Evolutionary conservation across 176 grass and related monocot genomes (phyloP).

Genomic region (Otatea glauca): DNA sequence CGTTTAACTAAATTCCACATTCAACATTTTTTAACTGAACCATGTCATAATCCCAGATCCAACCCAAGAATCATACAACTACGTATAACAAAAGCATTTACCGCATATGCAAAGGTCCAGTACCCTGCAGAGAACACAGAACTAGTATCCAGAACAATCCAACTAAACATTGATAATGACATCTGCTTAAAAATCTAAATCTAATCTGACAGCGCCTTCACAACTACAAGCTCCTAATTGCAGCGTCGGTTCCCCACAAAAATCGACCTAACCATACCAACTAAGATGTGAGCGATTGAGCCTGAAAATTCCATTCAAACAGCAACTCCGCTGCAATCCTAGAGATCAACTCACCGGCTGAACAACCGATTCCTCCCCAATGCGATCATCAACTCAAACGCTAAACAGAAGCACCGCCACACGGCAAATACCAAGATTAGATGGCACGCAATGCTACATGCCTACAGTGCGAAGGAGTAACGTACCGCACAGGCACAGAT

Average conservation of each 20-base stretch:
- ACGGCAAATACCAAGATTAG: conserved; percentile 23
- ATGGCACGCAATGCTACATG: neutral
- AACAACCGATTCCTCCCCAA: neutral
- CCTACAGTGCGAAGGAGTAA: neutral
- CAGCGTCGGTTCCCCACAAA: neutral
- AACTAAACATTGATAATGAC: conserved; percentile 30
- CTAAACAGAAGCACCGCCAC: neutral
- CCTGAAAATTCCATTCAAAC: neutral
- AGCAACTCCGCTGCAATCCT: neutral
- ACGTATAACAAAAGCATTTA: neutral
- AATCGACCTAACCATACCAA: neutral
- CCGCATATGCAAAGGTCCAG: neutral
- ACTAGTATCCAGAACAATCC: neutral
- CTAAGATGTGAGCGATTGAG: conserved; percentile 7
- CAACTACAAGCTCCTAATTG: conserved; percentile 2
- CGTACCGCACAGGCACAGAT: neutral
- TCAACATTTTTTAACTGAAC: neutral
- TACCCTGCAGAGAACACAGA: neutral
- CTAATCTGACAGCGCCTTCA: neutral
- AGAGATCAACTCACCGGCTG: neutral
- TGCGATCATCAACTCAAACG: neutral
- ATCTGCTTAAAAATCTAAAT: neutral
- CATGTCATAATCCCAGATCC: conserved; percentile 3
- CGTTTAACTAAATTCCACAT: neutral
- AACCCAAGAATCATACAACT: neutral